Conservation (phyloP, 176 grass and related monocot species). For the Oryza glaberrima region DNA sequence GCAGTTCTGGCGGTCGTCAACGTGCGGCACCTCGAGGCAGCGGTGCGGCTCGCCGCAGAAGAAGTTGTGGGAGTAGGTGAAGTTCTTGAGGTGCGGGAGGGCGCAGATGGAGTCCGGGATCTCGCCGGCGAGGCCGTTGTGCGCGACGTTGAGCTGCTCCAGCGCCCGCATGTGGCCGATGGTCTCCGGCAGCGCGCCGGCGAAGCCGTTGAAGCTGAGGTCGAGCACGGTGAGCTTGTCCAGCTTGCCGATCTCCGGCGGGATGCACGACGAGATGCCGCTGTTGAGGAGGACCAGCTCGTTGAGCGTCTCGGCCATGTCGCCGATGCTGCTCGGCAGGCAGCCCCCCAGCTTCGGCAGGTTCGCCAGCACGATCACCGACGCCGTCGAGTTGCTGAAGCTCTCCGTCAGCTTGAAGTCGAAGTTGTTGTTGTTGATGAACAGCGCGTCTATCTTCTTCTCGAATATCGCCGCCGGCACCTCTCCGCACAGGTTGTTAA, state of each 20-base stretch:
- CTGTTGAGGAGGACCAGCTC: constrained; percentile 80
- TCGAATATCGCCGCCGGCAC: constrained; percentile 75
- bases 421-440: constrained; percentile 95
- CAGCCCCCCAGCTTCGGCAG: constrained; percentile 63
- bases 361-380: constrained; percentile 87
- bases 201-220: constrained; percentile 80
- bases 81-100: constrained; percentile 76
- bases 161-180: constrained; percentile 65
- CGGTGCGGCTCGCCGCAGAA: constrained; percentile 74
- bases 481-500: constrained; percentile 72
- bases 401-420: constrained; percentile 57
- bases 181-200: constrained; percentile 65
- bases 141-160: constrained; percentile 78
- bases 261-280: constrained; percentile 91
- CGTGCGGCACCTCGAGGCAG: constrained; percentile 59
- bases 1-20: constrained; percentile 83
- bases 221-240: constrained; percentile 86
- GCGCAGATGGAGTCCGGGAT: constrained; percentile 68
- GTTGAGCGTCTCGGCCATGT: constrained; percentile 75
- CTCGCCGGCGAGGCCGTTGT: constrained; percentile 79
- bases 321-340: constrained; percentile 69
- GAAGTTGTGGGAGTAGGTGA: constrained; percentile 89
- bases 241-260: constrained; percentile 71
- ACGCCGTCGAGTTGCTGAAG: constrained; percentile 74
- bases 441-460: constrained; percentile 78